These are phyloP conservation scores for Capsicum baccatum DNA, from an alignment of 257 asterid species.

Conservation along the genomic window DNA sequence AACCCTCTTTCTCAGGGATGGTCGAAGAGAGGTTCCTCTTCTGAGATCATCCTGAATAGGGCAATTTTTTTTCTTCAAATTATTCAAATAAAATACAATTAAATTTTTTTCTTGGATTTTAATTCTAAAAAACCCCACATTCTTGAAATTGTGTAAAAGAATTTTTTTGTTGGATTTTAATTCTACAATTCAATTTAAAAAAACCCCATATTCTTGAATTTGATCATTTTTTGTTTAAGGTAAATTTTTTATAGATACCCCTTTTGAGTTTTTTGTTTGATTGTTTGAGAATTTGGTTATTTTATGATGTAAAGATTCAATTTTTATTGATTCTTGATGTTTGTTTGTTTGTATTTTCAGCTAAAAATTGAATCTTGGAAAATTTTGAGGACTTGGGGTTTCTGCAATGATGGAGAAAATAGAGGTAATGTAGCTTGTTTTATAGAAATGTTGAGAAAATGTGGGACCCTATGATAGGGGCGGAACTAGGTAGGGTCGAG, in stretches of 20 bases:
- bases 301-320: constrained; percentile 32
- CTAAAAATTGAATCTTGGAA: constrained; percentile 48
- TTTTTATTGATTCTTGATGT: constrained; percentile 28
- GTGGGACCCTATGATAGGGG: constrained; percentile 51
- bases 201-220: not conserved
- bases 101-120: not conserved
- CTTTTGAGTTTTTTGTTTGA: constrained; percentile 19
- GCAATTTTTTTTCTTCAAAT: constrained; percentile 33
- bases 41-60: constrained; percentile 79
- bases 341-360: constrained; percentile 43
- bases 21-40: constrained; percentile 82
- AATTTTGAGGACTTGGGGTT: constrained; percentile 34
- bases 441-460: constrained; percentile 41
- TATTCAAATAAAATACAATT: not conserved
- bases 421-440: constrained; percentile 44
- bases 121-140: constrained; percentile 12
- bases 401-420: constrained; percentile 51
- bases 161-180: not conserved
- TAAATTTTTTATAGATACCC: not conserved
- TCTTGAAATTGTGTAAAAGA: not conserved
- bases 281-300: constrained; percentile 48
- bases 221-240: not conserved
- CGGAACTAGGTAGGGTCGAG: not conserved
- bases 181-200: not conserved
- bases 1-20: constrained; percentile 80